A percentile compares a stretch with the other conserved stretches of the same genome.
phyloP scores from a whole-genome alignment of 805 yeast species.

The Monosporozyma solicola region DNA sequence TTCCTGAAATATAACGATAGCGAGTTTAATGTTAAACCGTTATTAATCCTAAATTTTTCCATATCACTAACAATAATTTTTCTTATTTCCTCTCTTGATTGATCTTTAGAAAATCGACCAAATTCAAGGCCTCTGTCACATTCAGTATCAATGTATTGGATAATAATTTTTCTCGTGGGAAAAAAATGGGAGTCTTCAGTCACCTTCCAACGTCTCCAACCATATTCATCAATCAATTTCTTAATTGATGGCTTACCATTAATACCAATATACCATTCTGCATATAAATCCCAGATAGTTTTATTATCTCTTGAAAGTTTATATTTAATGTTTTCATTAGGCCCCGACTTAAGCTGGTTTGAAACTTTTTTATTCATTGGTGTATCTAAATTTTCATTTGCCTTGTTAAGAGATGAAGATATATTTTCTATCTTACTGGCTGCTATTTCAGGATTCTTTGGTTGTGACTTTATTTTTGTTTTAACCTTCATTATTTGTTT shows the following conservation, averaged over 20 bases:
- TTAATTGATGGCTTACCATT: conserved; percentile 27
- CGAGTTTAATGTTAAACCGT: conserved; percentile 28
- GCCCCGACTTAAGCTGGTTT: conserved; percentile 8
- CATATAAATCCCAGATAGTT: conserved; percentile 31
- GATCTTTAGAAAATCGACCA: conserved; percentile 25
- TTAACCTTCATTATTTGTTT: neutral
- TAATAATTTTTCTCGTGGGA: conserved; percentile 32
- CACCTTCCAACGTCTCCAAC: conserved; percentile 33
- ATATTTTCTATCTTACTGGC: neutral
- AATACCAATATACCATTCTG: conserved; percentile 33
- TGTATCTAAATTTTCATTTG: neutral
- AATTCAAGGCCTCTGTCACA: conserved; percentile 26
- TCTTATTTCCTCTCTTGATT: conserved; percentile 26
- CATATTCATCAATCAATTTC: conserved; percentile 27
- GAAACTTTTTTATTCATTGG: neutral
- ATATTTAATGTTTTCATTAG: conserved; percentile 27
- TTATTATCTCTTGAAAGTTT: conserved; percentile 32
- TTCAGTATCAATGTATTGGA: conserved; percentile 32
- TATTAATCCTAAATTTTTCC: conserved; percentile 29
- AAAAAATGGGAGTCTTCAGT: conserved; percentile 33
- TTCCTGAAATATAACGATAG: conserved; percentile 28
- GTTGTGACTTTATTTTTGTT: neutral
- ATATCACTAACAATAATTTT: conserved; percentile 28
- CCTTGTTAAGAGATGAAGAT: neutral
- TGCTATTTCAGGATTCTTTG: neutral